Evolutionary conservation across 352 stramenopile species (phyloP), one percentile per base, ranked within the genome.

Genomic region (Pythium aristosporum): DNA sequence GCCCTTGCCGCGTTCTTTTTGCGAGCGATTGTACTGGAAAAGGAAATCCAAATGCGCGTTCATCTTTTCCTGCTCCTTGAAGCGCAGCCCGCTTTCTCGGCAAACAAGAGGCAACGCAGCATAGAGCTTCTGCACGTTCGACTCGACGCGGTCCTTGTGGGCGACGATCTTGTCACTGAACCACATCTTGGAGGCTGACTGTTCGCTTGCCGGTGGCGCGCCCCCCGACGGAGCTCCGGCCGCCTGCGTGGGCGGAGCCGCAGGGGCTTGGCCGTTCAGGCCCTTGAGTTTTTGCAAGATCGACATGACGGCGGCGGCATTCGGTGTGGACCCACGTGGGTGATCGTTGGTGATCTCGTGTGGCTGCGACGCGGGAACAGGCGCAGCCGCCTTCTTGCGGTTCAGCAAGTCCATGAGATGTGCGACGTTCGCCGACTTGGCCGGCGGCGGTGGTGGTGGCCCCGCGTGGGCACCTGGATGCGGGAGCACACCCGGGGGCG

Each of bases 121-220:
- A 58, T 95, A 95, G n/a, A 95, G 60, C 51, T 89, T 91, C 59
- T 94, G 84, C 18, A 95, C 78, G 47, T 95, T 92, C 3, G 81
- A 89, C 68, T 93, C 87, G 23, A 95, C 83, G 20, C 87, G 82
- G 10, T 93, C 83, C 54, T 95, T 95, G 68, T 94, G 84, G 30
- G 76, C 68, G 20, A 91, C 79, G 43, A 93, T 75, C 66, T 88
- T 91, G 66, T 93, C 82, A 43, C 84, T 93, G 62, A 93, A 91
- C 82, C 82, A 93, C 82, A 93, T 91, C 34, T 82, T 77, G n/a
- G 82, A 91, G 16, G 79, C 71, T 46, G 5, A 59, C 5, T 48
- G 59, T 3, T 79, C 74, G 61, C 50, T 47, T 25, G 51, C 53
- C 63, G 71, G 32, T 64, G 74, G 11, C 47, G 56, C 1, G 2